Percentiles rank a stretch among this genome's conserved stretches.
Conservation (phyloP, 2,329 filamentous ascomycete genomes). For the Metarhizium humberi region DNA sequence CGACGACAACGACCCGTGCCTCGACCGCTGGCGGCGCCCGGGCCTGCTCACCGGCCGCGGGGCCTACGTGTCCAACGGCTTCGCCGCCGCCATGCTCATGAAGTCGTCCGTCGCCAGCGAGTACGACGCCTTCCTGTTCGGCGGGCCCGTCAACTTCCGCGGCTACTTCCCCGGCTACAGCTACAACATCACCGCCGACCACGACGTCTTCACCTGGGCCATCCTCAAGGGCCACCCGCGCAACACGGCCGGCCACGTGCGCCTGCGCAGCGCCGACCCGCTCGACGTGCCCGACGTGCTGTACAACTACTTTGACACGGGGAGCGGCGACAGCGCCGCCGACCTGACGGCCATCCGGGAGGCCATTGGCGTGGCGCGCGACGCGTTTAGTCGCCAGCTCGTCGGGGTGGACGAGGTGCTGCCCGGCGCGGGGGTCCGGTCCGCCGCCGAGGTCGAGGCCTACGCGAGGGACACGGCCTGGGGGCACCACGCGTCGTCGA, state of each 20-base stretch:
- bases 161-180: conserved; percentile 20
- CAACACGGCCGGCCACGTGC: conserved; percentile 53
- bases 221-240: conserved; percentile 52
- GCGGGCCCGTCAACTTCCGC: conserved; percentile 16
- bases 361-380: conserved; percentile 41
- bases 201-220: conserved; percentile 27
- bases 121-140: conserved; percentile 21
- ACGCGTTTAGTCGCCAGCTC: conserved; percentile 20
- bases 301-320: conserved; percentile 51
- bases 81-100: conserved; percentile 13
- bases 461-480: conserved; percentile 39
- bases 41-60: conserved; percentile 8
- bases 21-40: conserved; percentile 19
- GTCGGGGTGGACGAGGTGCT: conserved; percentile 11
- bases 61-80: conserved; percentile 15
- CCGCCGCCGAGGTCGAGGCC: conserved; percentile 32
- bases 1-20: conserved; percentile 23
- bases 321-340: conserved; percentile 33
- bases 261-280: conserved; percentile 50
- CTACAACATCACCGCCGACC: conserved; percentile 10
- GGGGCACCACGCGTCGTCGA: conserved; percentile 49
- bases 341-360: conserved; percentile 47
- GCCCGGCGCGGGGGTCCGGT: conserved; percentile 28
- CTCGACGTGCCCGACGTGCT: conserved; percentile 53
- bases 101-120: conserved; percentile 19